Percentiles rank a stretch among this genome's conserved stretches.
Evolutionary conservation across 495 filamentous ascomycete species (phyloP).

Genomic region (Penicillium flavigenum): DNA sequence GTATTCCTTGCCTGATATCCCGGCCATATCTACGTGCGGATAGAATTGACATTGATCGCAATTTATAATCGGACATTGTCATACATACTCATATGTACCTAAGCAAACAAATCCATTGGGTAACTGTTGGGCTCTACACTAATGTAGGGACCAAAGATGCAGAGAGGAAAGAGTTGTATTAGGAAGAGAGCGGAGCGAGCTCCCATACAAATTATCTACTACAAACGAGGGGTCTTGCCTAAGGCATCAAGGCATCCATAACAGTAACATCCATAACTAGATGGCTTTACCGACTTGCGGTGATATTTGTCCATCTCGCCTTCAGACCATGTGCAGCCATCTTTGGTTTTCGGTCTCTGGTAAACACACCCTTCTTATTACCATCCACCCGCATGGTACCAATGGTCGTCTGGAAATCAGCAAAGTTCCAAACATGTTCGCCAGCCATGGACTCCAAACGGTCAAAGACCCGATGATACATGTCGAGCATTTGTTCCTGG

Average conservation of each 20-base stretch:
- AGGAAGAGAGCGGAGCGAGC: no score
- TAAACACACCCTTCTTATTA: conserved; percentile 12
- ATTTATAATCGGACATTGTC: neutral
- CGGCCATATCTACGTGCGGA: neutral
- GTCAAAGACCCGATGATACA: conserved; percentile 19
- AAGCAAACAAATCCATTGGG: neutral
- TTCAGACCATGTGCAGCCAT: conserved; percentile 2
- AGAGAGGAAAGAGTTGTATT: no score
- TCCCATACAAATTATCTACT: no score
- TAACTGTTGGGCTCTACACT: no score
- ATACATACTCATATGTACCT: neutral
- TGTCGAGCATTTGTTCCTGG: conserved; percentile 10
- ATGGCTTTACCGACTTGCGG: neutral
- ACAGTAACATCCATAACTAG: neutral
- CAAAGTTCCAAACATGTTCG: conserved; percentile 20
- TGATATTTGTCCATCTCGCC: conserved; percentile 3
- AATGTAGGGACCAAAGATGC: no score
- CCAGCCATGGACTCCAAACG: conserved; percentile 12
- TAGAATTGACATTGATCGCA: neutral
- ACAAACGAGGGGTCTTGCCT: no score
- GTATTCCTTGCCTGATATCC: neutral
- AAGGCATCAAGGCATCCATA: no score
- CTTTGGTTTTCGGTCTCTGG: conserved; percentile 8
- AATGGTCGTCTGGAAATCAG: conserved; percentile 13
- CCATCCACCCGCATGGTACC: conserved; percentile 5